Percentiles rank a stretch among this genome's conserved stretches.
Evolutionary conservation across 495 filamentous ascomycete species (phyloP).

Genomic region (Hypoxylon fuscum): DNA sequence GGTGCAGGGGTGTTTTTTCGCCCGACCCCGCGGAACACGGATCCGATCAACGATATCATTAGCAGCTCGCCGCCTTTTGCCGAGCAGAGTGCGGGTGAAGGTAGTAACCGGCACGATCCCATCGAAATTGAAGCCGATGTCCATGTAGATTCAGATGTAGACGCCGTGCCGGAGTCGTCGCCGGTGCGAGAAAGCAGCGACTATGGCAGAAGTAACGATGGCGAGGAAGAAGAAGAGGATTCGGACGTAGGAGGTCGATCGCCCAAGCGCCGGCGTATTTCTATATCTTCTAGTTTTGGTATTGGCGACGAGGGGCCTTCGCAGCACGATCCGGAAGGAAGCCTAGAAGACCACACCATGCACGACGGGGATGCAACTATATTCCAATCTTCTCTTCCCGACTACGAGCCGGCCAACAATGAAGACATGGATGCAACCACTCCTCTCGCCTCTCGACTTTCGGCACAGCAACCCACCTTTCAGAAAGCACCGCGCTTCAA

Average conservation of each 20-base stretch:
- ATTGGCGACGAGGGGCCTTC: neutral
- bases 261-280: conserved; percentile 43
- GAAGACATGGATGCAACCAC: neutral
- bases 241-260: conserved; percentile 7
- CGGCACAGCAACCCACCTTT: conserved; percentile 42
- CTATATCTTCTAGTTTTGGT: conserved; percentile 30
- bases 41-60: conserved; percentile 33
- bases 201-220: conserved; percentile 18
- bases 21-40: conserved; percentile 33
- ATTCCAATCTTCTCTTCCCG: conserved; percentile 8
- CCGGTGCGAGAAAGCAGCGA: conserved; percentile 4
- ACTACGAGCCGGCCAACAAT: neutral
- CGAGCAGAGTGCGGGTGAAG: neutral
- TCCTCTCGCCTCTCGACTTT: neutral
- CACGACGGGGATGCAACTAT: conserved; percentile 20
- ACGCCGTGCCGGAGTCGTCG: conserved; percentile 41
- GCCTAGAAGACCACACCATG: conserved; percentile 12
- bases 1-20: conserved; percentile 23
- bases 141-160: conserved; percentile 35
- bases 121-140: conserved; percentile 40
- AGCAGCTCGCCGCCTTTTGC: conserved; percentile 36
- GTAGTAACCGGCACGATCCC: conserved; percentile 32
- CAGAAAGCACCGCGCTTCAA: conserved; percentile 54
- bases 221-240: conserved; percentile 13
- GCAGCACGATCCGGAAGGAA: conserved; percentile 7